Base-by-base conservation (phyloP, 2,329 filamentous ascomycete genomes). In the Apiospora saccharicola region DNA sequence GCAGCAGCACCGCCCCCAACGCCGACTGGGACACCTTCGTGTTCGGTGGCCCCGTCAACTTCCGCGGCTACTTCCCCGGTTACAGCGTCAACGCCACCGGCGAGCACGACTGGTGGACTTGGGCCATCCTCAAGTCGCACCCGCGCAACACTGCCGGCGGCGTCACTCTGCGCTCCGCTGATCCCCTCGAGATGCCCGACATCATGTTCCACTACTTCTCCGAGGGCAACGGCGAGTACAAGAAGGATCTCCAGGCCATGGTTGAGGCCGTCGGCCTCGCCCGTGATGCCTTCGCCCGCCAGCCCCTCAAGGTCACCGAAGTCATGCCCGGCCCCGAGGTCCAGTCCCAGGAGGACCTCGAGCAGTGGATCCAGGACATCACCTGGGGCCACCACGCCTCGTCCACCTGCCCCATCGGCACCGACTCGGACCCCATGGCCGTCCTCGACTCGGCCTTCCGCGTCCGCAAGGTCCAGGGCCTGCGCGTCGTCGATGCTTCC, bases 121-220 rank as follows among this genome's bases (percentile, higher is more conserved):
- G 83, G 82, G 77, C 81, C 4, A 83, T 86, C 22, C 83, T 91
- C 24, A 90, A 91, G 79, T 86, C 88, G 1, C 89, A 90, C 78
- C 84, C 88, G 0, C 85, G 86, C 71, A 91, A 93, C 73, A 82
- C 78, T 0, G 88, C 87, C 7, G 92, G 92, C 12, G 87, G 86
- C 1, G 91, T 94, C 4, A 86, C 81, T 4, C 86, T 94, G 6
- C 84, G 83, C 34, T 92, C 90, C 0, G 83, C 87, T 0, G 86
- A 93, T 76, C 90, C 91, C 0, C 86, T 86, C 1, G 91, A 92
- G 70, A 86, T 87, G n/a, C 91, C 92, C 0, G 80, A 87, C 46
- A 91, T 92, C 77, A 85, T 87, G 78, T 90, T 91, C 82, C 88
- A 88, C 76, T 88, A 86, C 77, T 90, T 85, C 83, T 83, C 81